These are phyloP conservation scores for Gossypium thurberi DNA, from an alignment of 345 rosid species.

Conservation along the genomic window DNA sequence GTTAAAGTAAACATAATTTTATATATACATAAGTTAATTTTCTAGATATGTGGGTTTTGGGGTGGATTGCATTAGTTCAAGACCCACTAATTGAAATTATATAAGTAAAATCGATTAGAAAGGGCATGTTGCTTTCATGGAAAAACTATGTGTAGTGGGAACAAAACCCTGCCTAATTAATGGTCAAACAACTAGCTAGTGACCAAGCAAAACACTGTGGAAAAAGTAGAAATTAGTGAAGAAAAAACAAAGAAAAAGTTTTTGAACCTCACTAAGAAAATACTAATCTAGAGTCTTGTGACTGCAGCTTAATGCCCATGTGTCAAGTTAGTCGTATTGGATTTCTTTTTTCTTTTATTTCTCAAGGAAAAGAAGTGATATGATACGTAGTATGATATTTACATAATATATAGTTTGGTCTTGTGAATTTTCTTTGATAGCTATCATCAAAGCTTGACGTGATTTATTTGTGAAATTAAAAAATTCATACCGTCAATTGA, in stretches of 20 bases:
- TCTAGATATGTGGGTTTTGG: background rate
- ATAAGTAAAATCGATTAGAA: background rate
- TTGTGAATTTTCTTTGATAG: background rate
- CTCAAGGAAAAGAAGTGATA: background rate
- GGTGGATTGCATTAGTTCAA: background rate
- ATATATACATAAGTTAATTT: background rate
- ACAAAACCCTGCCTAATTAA: conserved; percentile 11
- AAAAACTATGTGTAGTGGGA: background rate
- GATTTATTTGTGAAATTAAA: background rate
- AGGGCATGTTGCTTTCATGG: conserved; percentile 5
- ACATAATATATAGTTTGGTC: background rate
- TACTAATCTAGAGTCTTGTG: background rate
- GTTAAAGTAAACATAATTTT: background rate
- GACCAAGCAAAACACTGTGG: conserved; percentile 1
- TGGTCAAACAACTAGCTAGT: background rate
- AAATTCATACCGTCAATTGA: conserved; percentile 48
- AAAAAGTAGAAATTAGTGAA: background rate
- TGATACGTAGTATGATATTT: background rate
- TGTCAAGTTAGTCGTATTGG: background rate
- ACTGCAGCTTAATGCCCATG: background rate
- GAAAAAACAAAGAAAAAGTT: too few species aligned
- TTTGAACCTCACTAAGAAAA: background rate
- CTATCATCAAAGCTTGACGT: background rate
- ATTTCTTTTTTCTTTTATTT: background rate
- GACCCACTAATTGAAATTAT: background rate